Evolutionary conservation across 805 yeast genomes (phyloP), one percentile per base, ranked within the genome.

Genomic region (Grigorovia humatica): DNA sequence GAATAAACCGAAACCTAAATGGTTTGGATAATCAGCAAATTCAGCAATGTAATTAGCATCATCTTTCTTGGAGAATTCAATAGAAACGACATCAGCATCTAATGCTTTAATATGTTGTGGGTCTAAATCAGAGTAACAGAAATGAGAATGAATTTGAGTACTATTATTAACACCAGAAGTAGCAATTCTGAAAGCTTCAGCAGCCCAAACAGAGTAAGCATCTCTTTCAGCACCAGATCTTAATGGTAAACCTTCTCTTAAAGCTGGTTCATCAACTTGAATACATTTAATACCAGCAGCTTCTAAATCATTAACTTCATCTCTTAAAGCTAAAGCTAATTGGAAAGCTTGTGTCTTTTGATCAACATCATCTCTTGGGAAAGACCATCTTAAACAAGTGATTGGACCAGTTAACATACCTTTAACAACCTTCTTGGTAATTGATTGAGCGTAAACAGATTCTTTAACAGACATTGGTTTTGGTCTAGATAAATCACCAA

Each of bases 361-460:
- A 58, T 95, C 78, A 63, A 91, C 85, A 69, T 93, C 99, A 72
- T 90, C 91, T 85, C 99, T 88, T 80, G 99, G 99, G 97, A 93
- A 93, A 66, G 99, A 93, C 99, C 99, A 93, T 83, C 99, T 88
- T 74, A 93, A 85, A 77, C 95, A 88, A 71, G 99, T 93, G 68
- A 93, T 93, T 73, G 99, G 99, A 77, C 99, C 99, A 71, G 99
- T 90, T 73, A 93, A 85, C 99, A 93, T 93, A 88, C 99, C 99
- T 83, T 93, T 93, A 82, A 93, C 87, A 71, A 97, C 96, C 80
- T 86, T 87, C 67, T 81, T 75, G 69, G 97, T 89, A 72, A 93
- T 76, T 58, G 96, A 86, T 81, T 93, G 99, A 66, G 99, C 99
- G 77, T 88, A 93, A 69, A 93, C 96, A 57, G 97, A 90, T 81